phyloP scores from a whole-genome alignment of 2,329 filamentous ascomycete species.

The Akanthomyces uredinophilus region DNA sequence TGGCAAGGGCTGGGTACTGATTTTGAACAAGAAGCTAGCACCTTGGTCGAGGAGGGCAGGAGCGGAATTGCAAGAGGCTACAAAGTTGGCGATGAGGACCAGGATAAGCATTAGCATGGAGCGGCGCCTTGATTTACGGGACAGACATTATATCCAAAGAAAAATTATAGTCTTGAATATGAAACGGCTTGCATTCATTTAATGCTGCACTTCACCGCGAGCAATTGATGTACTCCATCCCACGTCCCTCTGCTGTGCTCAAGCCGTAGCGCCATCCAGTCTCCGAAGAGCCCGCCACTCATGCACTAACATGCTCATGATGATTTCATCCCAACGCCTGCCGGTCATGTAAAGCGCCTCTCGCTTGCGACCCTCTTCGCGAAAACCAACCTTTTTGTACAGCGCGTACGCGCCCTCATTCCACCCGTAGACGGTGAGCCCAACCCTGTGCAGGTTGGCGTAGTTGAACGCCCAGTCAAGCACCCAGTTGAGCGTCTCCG shows the following conservation, averaged over 20 bases:
- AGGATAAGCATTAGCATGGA: constrained; percentile 25
- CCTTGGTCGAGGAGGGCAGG: constrained; percentile 76
- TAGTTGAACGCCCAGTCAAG: constrained; percentile 38
- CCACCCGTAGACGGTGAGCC: constrained; percentile 34
- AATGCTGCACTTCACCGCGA: no score
- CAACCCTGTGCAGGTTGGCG: constrained; percentile 37
- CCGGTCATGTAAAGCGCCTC: constrained; percentile 30
- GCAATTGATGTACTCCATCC: not conserved
- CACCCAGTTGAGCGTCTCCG: constrained; percentile 39
- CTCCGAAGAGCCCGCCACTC: constrained; percentile 25
- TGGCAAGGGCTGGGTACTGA: constrained; percentile 93
- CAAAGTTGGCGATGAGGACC: constrained; percentile 57
- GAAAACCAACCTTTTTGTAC: constrained; percentile 40
- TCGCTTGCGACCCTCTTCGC: constrained; percentile 34
- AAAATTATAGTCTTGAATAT: no score
- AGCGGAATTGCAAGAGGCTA: constrained; percentile 88
- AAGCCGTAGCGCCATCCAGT: not conserved
- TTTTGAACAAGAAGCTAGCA: constrained; percentile 58
- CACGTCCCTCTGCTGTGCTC: not conserved
- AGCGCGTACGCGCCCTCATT: constrained; percentile 35
- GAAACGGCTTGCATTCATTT: no score
- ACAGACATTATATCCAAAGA: not conserved
- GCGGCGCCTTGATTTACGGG: constrained; percentile 1
- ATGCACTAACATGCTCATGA: constrained; percentile 29
- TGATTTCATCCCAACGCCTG: constrained; percentile 27